Percentiles rank a stretch among this genome's conserved stretches.
Evolutionary conservation across 2,329 filamentous ascomycete species (phyloP).

Genomic region (Aspergillus sojae): DNA sequence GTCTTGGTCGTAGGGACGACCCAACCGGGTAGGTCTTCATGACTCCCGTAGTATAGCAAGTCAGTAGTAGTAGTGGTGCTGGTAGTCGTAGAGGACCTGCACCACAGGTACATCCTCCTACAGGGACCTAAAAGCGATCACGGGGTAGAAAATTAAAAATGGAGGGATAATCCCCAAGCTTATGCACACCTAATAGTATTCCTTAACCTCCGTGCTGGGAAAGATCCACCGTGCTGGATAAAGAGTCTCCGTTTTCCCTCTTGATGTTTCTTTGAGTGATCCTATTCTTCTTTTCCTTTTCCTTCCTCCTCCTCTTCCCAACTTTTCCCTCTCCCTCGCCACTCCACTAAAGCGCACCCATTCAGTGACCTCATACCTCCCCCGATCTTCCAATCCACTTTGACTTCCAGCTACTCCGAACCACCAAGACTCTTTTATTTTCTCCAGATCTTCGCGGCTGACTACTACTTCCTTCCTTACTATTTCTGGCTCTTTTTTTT

Average conservation of each 20-base stretch:
- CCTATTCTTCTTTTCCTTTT: constrained; percentile 19
- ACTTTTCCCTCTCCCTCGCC: constrained; percentile 18
- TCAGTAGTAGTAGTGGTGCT: neutral
- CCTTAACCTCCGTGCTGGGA: constrained; percentile 11
- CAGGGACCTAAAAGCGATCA: constrained; percentile 1
- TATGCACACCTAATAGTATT: constrained; percentile 15
- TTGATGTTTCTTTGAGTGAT: constrained; percentile 5
- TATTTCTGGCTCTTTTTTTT: neutral
- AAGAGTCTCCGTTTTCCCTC: constrained; percentile 22
- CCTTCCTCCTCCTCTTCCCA: constrained; percentile 15
- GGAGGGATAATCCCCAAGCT: constrained; percentile 6
- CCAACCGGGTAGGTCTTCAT: neutral
- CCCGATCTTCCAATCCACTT: constrained; percentile 10
- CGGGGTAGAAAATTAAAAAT: constrained; percentile 5
- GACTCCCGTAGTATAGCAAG: neutral
- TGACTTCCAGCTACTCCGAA: constrained; percentile 9
- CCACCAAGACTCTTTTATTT: neutral
- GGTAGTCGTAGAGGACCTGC: neutral
- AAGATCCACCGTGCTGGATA: constrained; percentile 29
- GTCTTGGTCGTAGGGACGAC: constrained; percentile 1
- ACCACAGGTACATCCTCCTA: neutral
- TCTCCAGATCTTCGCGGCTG: neutral
- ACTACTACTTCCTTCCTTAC: neutral
- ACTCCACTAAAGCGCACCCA: constrained; percentile 11
- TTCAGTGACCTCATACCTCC: constrained; percentile 19